These are phyloP conservation scores for Pogostemon cablin DNA, from an alignment of 257 asterid genomes.

Conservation along the genomic window DNA sequence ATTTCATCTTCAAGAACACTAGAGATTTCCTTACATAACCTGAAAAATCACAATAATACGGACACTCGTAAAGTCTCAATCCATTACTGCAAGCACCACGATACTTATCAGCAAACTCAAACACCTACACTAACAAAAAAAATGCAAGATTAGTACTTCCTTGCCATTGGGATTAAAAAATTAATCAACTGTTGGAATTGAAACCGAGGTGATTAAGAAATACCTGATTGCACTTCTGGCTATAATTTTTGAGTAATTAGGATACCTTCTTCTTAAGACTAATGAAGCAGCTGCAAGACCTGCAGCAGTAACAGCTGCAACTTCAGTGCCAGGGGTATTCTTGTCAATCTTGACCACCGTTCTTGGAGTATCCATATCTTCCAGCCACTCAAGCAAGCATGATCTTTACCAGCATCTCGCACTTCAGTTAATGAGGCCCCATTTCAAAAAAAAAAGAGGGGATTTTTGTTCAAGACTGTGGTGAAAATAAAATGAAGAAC, in stretches of 20 bases:
- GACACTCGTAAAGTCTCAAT: slow-evolving; percentile 64
- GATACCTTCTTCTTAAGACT: slow-evolving; percentile 73
- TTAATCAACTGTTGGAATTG: neutral
- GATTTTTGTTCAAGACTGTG: no score
- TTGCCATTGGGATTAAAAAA: no score
- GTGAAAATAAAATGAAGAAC: no score
- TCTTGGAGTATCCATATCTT: slow-evolving; percentile 56
- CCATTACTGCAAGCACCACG: slow-evolving; percentile 79
- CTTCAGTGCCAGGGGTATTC: slow-evolving; percentile 89
- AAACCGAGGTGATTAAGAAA: neutral
- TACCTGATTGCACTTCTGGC: slow-evolving; percentile 79
- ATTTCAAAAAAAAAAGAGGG: no score
- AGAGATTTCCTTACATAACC: slow-evolving; percentile 57
- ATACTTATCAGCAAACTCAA: slow-evolving; percentile 85
- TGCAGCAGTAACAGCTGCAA: slow-evolving; percentile 95
- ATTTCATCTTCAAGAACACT: neutral
- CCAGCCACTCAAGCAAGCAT: no score
- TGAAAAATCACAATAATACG: slow-evolving; percentile 83
- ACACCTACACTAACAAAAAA: slow-evolving; percentile 54
- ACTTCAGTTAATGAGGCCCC: no score
- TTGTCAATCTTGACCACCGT: slow-evolving; percentile 77
- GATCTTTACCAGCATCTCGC: no score
- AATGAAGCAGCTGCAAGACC: slow-evolving; percentile 97
- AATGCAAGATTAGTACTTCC: neutral
- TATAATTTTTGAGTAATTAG: slow-evolving; percentile 70